Conservation (phyloP, 208 protist species). For the Trypanosoma theileri region DNA sequence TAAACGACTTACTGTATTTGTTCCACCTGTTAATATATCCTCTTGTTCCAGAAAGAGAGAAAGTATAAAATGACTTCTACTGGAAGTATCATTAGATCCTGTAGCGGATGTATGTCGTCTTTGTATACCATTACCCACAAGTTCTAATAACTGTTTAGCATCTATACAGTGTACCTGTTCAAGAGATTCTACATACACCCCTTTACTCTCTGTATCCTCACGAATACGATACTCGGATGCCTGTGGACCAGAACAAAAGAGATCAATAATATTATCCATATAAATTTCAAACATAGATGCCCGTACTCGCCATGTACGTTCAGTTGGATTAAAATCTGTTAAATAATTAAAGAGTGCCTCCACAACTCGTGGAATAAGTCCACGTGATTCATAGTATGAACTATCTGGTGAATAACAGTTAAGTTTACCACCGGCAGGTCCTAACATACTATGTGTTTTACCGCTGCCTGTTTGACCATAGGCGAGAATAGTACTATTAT, state of each 20-base stretch:
- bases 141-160: slow-evolving; percentile 36
- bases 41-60: slow-evolving; percentile 45
- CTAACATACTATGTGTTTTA: slow-evolving; percentile 71
- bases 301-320: slow-evolving; percentile 38
- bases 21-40: slow-evolving; percentile 28
- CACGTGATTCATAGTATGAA: slow-evolving; percentile 26
- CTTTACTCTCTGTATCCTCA: slow-evolving; percentile 33
- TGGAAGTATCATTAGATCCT: slow-evolving; percentile 61
- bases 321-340: slow-evolving; percentile 18
- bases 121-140: slow-evolving; percentile 34
- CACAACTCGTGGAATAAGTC: slow-evolving; percentile 55
- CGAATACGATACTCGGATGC: slow-evolving; percentile 40
- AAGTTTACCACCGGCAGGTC: slow-evolving; percentile 35
- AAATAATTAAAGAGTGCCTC: slow-evolving; percentile 45
- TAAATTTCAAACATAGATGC: slow-evolving; percentile 68
- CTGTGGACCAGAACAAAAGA: slow-evolving; percentile 28
- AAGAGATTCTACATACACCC: slow-evolving; percentile 46
- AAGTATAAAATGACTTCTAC: slow-evolving; percentile 68
- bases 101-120: slow-evolving; percentile 41
- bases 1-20: slow-evolving; percentile 35
- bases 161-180: slow-evolving; percentile 28
- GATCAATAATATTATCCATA: slow-evolving; percentile 60
- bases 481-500: slow-evolving; percentile 57
- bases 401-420: slow-evolving; percentile 16
- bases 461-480: slow-evolving; percentile 65